A percentile compares a stretch with the other conserved stretches of the same genome.
These are phyloP conservation scores for Populus alba DNA, from an alignment of 345 rosid species.

Conservation along the genomic window DNA sequence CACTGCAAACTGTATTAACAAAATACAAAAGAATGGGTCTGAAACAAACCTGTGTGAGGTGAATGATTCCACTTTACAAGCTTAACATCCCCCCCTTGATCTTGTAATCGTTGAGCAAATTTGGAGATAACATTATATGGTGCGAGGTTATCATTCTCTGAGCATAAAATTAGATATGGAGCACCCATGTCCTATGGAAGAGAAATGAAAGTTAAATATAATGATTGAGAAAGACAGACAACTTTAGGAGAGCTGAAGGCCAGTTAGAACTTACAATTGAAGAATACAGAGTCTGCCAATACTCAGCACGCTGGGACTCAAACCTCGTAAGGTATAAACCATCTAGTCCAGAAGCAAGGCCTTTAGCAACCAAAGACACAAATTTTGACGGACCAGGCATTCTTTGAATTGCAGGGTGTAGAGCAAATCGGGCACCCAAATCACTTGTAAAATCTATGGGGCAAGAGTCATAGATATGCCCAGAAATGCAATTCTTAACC, in stretches of 20 bases:
- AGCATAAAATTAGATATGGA: constrained; percentile 82
- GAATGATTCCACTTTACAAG: constrained; percentile 76
- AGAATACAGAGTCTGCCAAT: constrained; percentile 76
- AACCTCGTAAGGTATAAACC: constrained; percentile 81
- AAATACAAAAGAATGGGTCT: constrained; percentile 5
- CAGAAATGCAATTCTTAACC: constrained; percentile 73
- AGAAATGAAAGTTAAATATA: constrained; percentile 2
- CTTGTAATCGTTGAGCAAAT: constrained; percentile 56
- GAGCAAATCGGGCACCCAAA: constrained; percentile 60
- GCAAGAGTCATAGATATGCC: constrained; percentile 84
- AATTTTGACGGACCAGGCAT: constrained; percentile 68
- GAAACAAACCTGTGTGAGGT: constrained; percentile 66
- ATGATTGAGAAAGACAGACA: constrained; percentile 6
- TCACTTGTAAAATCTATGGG: constrained; percentile 86
- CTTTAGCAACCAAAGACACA: constrained; percentile 76
- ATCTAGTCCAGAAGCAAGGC: constrained; percentile 71
- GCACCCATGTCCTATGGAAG: constrained; percentile 61
- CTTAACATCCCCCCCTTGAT: constrained; percentile 74
- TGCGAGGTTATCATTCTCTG: constrained; percentile 72
- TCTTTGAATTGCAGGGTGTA: constrained; percentile 62
- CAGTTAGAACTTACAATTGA: constrained; percentile 62
- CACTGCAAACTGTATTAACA: not conserved
- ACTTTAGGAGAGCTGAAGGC: constrained; percentile 3
- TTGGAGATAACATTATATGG: constrained; percentile 50
- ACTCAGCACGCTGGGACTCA: constrained; percentile 78